Evolutionary conservation across 805 yeast species (phyloP), one percentile per base, ranked within the genome.

Genomic region (Wickerhamiella vanderwaltii): DNA sequence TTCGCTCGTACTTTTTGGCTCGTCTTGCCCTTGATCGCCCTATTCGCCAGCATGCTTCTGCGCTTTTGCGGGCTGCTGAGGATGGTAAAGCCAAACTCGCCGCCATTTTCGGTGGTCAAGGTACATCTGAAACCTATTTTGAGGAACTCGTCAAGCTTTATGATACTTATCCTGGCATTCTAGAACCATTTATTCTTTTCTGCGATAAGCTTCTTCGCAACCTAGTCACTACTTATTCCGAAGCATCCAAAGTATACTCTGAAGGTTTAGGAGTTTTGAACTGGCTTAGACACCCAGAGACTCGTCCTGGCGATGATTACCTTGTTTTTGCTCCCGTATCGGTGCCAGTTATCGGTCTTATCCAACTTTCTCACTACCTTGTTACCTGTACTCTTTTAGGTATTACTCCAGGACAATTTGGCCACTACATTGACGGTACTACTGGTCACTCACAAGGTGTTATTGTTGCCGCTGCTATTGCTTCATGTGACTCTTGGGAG

Each of bases 101-200:
- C 46, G 94, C 96, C 49, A 77, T 91, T 52, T 91, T 88, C 56
- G 98, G 99, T 60, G 99, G 99, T 57, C 99, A 91, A 69, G 99
- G 99, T 65, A 88, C 85, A 68, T 79, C 94, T 41, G 97, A 91
- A 59, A 96, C 91, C 61, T 91, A 85, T 68, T 91, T 91, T 54
- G 95, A 87, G 60, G 99, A 91, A 68, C 73, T 91, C 59, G 77
- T 94, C 61, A 93, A 85, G 50, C 61, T 87, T 46, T 79, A 82
- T 68, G 66, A 73, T 49, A 71, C 77, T 45, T 91, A 91, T 69
- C 71, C 77, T 50, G 82, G 83, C 20, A 68, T 88, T 48, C 67
- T 86, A 43, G 62, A 71, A 18, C 88, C 80, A 53, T 75, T 88
- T 52, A 71, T 91, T 52, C 63, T 67, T 48, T 70, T 75, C 51